These are phyloP conservation scores for Aspergillus oerlinghausenensis DNA, from an alignment of 2,329 filamentous ascomycete genomes.

Conservation along the genomic window DNA sequence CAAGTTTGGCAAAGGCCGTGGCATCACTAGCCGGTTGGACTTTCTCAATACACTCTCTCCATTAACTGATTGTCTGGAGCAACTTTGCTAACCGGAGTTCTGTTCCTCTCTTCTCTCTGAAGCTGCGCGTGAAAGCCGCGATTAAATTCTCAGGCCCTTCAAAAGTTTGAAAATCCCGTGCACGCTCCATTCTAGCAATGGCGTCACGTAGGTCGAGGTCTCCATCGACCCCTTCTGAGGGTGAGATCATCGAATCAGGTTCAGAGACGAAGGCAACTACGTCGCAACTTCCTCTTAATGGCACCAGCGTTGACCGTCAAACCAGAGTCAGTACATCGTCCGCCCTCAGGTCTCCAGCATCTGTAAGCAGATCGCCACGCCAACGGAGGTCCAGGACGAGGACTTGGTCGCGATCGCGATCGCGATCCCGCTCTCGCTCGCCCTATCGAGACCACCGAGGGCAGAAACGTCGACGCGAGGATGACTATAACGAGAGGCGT, in stretches of 20 bases:
- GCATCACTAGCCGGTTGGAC: slow-evolving; percentile 39
- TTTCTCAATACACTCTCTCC: slow-evolving; percentile 34
- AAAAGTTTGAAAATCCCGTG: neutral
- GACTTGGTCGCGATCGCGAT: slow-evolving; percentile 27
- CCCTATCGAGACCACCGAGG: slow-evolving; percentile 37
- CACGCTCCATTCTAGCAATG: slow-evolving; percentile 33
- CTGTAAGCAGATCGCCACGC: slow-evolving; percentile 54
- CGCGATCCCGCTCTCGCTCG: slow-evolving; percentile 39
- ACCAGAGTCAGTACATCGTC: slow-evolving; percentile 65
- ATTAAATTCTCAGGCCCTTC: slow-evolving; percentile 3
- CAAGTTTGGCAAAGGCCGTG: slow-evolving; percentile 21
- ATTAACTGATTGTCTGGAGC: slow-evolving; percentile 23
- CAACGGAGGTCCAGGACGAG: slow-evolving; percentile 50
- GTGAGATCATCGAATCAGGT: slow-evolving; percentile 76
- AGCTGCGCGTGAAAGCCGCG: slow-evolving; percentile 22
- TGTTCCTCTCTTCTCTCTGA: slow-evolving; percentile 14
- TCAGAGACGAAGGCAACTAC: slow-evolving; percentile 79
- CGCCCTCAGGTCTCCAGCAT: slow-evolving; percentile 46
- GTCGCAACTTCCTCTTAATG: slow-evolving; percentile 67
- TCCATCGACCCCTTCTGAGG: slow-evolving; percentile 70
- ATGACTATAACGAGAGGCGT: slow-evolving; percentile 34
- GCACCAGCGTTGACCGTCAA: slow-evolving; percentile 86
- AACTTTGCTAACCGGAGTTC: slow-evolving; percentile 34
- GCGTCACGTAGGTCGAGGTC: slow-evolving; percentile 46
- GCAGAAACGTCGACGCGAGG: slow-evolving; percentile 40